Base-by-base conservation (phyloP, 495 filamentous ascomycete genomes). In the Zalerion maritima region DNA sequence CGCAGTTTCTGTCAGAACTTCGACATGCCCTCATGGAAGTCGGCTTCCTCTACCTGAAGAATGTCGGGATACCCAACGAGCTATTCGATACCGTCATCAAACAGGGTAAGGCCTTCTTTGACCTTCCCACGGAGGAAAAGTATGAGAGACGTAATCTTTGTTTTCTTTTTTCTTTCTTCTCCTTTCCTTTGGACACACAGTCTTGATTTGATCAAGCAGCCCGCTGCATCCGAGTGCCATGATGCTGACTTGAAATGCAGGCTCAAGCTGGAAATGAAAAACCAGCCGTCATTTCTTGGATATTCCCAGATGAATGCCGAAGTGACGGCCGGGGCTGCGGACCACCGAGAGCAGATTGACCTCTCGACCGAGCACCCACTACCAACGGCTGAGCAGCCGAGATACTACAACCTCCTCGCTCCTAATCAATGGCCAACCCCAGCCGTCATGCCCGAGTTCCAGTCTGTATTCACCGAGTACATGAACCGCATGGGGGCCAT, bases 361-460 rank as follows among this genome's bases (percentile, higher is more conserved):
- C 69, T 94, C 29, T 75, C 76, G 18, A 78, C 81, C 0, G 75
- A 83, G 24, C 72, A 87, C 29, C 64, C 78, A 0, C 37, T 77
- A 0, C 82, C 78, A 0, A 55, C 49, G 0, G 60, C 70, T 0
- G 50, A 50, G 11, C 71, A 76, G 20, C 85, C 85, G 1, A 50
- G 73, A 4, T 87, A 87, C 52, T 65, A 75, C 40, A 83, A 86
- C 47, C 71, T 94, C 14, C 67, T 75, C 11, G 82, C 76, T 10
- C 85, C 85, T 0, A 92, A 87, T 43, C 80, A 92, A 65, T 97
- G 89, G 89, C 89, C 89, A 0, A 69, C 76, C 7, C 47, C 69
- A 7, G 38, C 38, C 0, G 54, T 64, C 24, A 64, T 93, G 11
- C 84, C 89, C 0, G 47, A 54, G 5, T 96, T 96, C 54, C 73